Conservation (phyloP, 108 stramenopile species). For the Craspedostauros australis region DNA sequence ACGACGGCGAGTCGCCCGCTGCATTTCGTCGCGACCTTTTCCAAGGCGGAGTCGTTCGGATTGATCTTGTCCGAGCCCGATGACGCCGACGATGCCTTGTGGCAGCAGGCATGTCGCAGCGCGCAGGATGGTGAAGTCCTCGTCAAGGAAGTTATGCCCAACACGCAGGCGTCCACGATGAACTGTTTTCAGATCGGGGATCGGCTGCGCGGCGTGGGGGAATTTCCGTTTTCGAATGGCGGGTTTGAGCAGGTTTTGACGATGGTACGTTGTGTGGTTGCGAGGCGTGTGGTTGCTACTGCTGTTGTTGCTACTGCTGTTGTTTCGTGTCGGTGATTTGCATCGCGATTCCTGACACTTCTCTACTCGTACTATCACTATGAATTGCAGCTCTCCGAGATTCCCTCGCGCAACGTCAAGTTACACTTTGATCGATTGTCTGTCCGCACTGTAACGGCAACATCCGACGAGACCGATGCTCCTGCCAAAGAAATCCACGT, state of each 20-base stretch:
- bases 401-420: conserved; percentile 41
- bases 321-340: too few species aligned
- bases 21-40: conserved; percentile 77
- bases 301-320: too few species aligned
- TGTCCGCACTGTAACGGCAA: not conserved
- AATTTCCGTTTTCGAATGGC: conserved; percentile 51
- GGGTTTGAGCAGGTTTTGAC: conserved; percentile 67
- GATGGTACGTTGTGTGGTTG: conserved; percentile 29
- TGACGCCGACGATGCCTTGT: conserved; percentile 15
- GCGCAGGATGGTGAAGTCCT: conserved; percentile 67
- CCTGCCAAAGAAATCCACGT: conserved; percentile 19
- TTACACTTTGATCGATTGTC: conserved; percentile 69
- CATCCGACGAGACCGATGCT: conserved; percentile 19
- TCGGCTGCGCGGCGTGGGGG: conserved; percentile 64
- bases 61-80: conserved; percentile 57
- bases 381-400: too few species aligned
- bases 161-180: conserved; percentile 55
- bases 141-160: conserved; percentile 49
- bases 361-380: conserved; percentile 10
- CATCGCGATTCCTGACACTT: too few species aligned
- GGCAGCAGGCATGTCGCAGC: conserved; percentile 51
- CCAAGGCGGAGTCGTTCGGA: conserved; percentile 47
- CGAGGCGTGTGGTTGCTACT: too few species aligned
- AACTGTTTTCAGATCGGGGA: conserved; percentile 80
- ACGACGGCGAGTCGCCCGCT: conserved; percentile 47